These are phyloP conservation scores for Pseudopithomyces maydicus DNA, from an alignment of 2,329 filamentous ascomycete species.

Conservation along the genomic window DNA sequence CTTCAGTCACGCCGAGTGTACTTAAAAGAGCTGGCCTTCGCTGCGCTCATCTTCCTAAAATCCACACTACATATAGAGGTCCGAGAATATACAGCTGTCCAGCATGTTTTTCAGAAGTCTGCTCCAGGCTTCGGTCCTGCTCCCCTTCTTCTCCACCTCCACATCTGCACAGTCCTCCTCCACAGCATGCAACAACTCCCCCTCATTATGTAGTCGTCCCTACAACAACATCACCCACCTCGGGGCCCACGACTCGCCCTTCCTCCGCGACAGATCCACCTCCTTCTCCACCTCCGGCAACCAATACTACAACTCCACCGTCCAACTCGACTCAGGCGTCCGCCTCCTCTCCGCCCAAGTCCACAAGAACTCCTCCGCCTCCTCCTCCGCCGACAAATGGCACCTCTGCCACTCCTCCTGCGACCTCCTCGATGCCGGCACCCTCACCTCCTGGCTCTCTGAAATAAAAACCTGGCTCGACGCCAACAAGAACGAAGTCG, in stretches of 20 bases:
- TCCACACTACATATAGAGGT: neutral
- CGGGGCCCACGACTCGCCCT: slow-evolving; percentile 76
- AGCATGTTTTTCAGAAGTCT: slow-evolving; percentile 38
- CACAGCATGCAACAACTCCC: slow-evolving; percentile 81
- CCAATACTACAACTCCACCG: slow-evolving; percentile 74
- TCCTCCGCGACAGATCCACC: slow-evolving; percentile 68
- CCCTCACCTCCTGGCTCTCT: slow-evolving; percentile 66
- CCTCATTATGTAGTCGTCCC: slow-evolving; percentile 69
- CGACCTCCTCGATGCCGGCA: slow-evolving; percentile 70
- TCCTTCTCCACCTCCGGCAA: slow-evolving; percentile 69
- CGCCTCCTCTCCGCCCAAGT: slow-evolving; percentile 75
- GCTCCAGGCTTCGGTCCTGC: slow-evolving; percentile 30
- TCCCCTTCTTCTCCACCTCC: slow-evolving; percentile 34
- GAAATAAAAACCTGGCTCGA: slow-evolving; percentile 72
- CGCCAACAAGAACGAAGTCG: slow-evolving; percentile 72
- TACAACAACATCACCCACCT: slow-evolving; percentile 81
- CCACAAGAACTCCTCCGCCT: slow-evolving; percentile 59
- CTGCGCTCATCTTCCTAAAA: neutral
- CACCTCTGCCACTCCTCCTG: slow-evolving; percentile 75
- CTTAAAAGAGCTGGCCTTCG: neutral
- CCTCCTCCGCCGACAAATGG: slow-evolving; percentile 50
- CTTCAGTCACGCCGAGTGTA: neutral
- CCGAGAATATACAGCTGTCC: slow-evolving; percentile 3
- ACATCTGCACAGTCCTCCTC: slow-evolving; percentile 31
- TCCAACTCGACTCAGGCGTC: slow-evolving; percentile 72